Conservation (phyloP, 1,139 yeast genomes). For the Zygosaccharomyces pseudobailii region DNA sequence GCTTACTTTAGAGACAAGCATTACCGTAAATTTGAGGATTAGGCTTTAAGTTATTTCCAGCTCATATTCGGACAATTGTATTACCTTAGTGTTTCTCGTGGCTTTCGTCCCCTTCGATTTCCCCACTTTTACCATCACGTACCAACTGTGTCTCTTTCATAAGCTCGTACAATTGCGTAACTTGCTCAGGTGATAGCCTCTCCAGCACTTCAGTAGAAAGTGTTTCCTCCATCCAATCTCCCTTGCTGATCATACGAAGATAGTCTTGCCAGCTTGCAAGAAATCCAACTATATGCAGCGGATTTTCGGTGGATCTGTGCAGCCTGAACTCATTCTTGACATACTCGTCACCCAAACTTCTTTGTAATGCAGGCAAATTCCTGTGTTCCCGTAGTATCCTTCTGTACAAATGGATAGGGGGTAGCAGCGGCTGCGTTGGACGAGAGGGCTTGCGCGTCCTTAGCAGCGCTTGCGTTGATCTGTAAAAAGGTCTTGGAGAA, state of each 20-base stretch:
- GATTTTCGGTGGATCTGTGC: constrained; percentile 80
- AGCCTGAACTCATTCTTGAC: constrained; percentile 86
- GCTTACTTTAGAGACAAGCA: background rate
- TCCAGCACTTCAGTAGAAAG: constrained; percentile 63
- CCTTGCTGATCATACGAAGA: constrained; percentile 64
- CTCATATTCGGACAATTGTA: too few species aligned
- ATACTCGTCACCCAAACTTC: constrained; percentile 82
- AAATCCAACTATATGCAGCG: constrained; percentile 89
- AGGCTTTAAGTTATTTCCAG: too few species aligned
- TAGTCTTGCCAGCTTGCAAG: constrained; percentile 94
- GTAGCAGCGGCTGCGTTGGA: constrained; percentile 57
- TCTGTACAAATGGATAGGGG: constrained; percentile 75
- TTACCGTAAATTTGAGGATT: too few species aligned
- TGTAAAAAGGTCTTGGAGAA: background rate
- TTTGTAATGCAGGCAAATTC: constrained; percentile 58
- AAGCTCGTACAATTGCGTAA: constrained; percentile 72
- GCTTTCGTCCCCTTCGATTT: background rate
- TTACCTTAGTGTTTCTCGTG: background rate
- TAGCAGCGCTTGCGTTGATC: constrained; percentile 9
- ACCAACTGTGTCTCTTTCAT: constrained; percentile 54
- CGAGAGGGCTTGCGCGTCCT: constrained; percentile 14
- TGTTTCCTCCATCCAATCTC: constrained; percentile 69
- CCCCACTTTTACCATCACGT: constrained; percentile 11
- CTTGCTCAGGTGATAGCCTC: constrained; percentile 87
- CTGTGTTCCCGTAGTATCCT: constrained; percentile 76